Evolutionary conservation across 2,329 filamentous ascomycete genomes (phyloP).

Genomic region (Dothidotthia symphoricarpi): DNA sequence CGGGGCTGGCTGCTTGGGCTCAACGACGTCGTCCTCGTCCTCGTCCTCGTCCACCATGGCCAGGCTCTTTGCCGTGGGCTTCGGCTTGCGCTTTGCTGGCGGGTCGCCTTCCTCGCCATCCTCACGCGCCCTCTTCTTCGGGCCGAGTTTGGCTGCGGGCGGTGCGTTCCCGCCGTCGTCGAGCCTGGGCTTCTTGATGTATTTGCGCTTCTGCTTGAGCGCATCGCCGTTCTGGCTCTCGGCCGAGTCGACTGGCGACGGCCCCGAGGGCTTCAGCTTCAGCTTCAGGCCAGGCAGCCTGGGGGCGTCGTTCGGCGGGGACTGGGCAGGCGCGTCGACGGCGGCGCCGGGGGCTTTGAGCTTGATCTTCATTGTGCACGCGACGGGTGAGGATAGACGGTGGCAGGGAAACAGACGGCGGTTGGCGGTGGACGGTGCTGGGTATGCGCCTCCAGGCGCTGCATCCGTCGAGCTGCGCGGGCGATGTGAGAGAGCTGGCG

Average conservation of each 20-base stretch:
- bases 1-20: slow-evolving; percentile 8
- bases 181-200: slow-evolving; percentile 43
- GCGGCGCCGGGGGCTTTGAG: slow-evolving; percentile 22
- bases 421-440: background rate
- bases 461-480: slow-evolving; percentile 10
- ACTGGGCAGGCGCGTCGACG: slow-evolving; percentile 12
- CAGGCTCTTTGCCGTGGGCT: slow-evolving; percentile 35
- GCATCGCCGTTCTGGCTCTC: slow-evolving; percentile 35
- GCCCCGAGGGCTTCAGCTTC: slow-evolving; percentile 29
- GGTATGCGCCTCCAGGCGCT: slow-evolving; percentile 11
- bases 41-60: slow-evolving; percentile 27
- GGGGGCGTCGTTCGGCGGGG: slow-evolving; percentile 9
- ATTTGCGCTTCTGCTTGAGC: slow-evolving; percentile 45
- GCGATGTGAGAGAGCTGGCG: slow-evolving; percentile 1
- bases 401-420: background rate
- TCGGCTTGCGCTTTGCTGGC: slow-evolving; percentile 37
- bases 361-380: slow-evolving; percentile 40
- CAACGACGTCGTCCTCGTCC: slow-evolving; percentile 4
- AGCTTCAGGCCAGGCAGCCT: slow-evolving; percentile 23
- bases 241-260: slow-evolving; percentile 11
- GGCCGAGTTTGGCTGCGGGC: slow-evolving; percentile 24
- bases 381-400: no score
- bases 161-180: slow-evolving; percentile 31
- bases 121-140: slow-evolving; percentile 40
- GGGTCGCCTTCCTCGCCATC: slow-evolving; percentile 32